Base-by-base conservation (phyloP, 2,329 filamentous ascomycete genomes). In the Dactylonectria macrodidyma region DNA sequence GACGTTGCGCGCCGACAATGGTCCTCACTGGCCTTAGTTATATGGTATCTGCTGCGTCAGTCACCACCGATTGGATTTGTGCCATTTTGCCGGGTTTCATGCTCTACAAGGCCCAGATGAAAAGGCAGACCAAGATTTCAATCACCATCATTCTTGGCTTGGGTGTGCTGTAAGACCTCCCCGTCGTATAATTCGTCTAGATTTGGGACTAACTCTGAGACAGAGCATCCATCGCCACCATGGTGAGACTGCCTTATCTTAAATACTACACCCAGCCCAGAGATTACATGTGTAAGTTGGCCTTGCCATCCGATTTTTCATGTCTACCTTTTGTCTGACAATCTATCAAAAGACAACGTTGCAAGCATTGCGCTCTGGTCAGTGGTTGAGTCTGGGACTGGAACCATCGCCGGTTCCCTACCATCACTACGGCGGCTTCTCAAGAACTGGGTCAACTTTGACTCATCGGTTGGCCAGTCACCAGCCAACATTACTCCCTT, bases 71-170 rank as follows among this genome's bases (percentile, higher is more conserved):
- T 6, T 73, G 63, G 63, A 34, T 33, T 0, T 73, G 71, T 11
- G 71, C 71, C 1, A 41, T 73, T 3, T 3, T 73, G 3, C 71
- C 71, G 0, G 16, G 58, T 0, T 73, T 73, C 0, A 71, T 73
- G 61, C 30, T 73, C 3, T 73, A 70, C 33, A 73, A 71, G 16
- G 55, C 68, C 1, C 33, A 65, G 2, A 73, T 73, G 71, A 65
- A 65, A 34, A 59, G 14, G 11, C 47, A 59, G 5, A 67, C 63
- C 2, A 73, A 73, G 52, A 11, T 73, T 12, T 71, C 68, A 2
- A 59, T 73, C 0, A 63, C 51, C 6, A 48, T 73, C 0, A 65
- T 73, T 11, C 71, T 73, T 5, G 63, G 66, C 1, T 50, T 73
- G 19, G 71, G 66, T 41, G 48, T 62, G 30, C 3, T 73, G 71